Evolutionary conservation across 73 alveolate genomes (phyloP).

Genomic region (Effrenium voratum): DNA sequence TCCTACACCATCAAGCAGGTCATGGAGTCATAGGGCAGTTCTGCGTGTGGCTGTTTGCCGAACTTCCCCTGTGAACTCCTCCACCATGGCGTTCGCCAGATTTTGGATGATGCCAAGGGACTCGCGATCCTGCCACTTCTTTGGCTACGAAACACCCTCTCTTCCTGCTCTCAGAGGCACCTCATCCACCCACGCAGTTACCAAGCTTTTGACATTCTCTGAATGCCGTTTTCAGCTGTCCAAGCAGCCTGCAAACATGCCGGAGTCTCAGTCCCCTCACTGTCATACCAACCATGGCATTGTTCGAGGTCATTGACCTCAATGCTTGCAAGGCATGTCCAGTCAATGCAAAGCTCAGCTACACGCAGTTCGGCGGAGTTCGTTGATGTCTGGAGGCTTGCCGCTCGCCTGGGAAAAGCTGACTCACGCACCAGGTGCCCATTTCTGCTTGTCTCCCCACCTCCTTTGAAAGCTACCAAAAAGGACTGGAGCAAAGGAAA

Average conservation of each 20-base stretch:
- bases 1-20: conserved; percentile 2
- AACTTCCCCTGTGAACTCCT: neutral
- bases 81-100: conserved; percentile 53
- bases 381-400: neutral
- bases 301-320: conserved; percentile 53
- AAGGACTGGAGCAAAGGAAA: too few species aligned
- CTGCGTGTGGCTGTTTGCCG: neutral
- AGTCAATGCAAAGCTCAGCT: neutral
- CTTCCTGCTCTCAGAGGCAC: neutral
- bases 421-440: too few species aligned
- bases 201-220: too few species aligned
- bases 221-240: too few species aligned
- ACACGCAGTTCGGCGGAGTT: conserved; percentile 29
- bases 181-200: neutral
- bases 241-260: too few species aligned
- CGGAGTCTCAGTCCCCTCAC: conserved; percentile 39
- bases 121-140: conserved; percentile 20
- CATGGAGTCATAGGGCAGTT: neutral
- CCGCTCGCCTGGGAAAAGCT: neutral
- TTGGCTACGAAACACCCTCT: neutral
- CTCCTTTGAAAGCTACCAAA: too few species aligned
- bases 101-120: conserved; percentile 91
- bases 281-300: conserved; percentile 61
- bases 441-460: too few species aligned
- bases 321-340: neutral